phyloP scores from a whole-genome alignment of 305 asterid genomes.

The Solanum aculeatissimum region DNA sequence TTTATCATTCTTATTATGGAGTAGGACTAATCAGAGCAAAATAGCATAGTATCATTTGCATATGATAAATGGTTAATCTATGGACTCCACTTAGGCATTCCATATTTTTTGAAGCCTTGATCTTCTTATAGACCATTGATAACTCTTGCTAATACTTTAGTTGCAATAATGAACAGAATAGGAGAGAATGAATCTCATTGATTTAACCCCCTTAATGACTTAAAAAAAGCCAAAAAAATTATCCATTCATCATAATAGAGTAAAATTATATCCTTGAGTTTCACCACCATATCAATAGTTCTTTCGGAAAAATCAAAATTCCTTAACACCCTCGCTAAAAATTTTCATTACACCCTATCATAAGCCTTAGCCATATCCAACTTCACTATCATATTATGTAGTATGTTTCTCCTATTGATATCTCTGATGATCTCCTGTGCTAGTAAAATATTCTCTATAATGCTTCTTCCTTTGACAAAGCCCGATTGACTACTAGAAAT shows the following conservation, averaged over 20 bases:
- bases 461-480: too few species aligned
- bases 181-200: not conserved
- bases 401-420: too few species aligned
- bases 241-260: not conserved
- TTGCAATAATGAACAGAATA: too few species aligned
- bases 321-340: not conserved
- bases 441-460: too few species aligned
- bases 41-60: not conserved
- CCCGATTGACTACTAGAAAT: too few species aligned
- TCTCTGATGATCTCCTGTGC: too few species aligned
- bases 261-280: too few species aligned
- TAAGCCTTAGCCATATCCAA: not conserved
- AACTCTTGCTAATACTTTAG: not conserved
- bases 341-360: not conserved
- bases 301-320: not conserved
- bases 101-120: not conserved
- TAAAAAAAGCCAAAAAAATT: too few species aligned
- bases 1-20: not conserved
- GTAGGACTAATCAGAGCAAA: too few species aligned
- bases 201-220: not conserved
- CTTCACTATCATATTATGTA: not conserved
- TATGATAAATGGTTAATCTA: not conserved
- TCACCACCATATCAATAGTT: not conserved
- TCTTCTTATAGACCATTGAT: not conserved
- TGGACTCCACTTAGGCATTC: not conserved